Conservation (phyloP, 106 monocot species). For the Cymbidium sinense region DNA sequence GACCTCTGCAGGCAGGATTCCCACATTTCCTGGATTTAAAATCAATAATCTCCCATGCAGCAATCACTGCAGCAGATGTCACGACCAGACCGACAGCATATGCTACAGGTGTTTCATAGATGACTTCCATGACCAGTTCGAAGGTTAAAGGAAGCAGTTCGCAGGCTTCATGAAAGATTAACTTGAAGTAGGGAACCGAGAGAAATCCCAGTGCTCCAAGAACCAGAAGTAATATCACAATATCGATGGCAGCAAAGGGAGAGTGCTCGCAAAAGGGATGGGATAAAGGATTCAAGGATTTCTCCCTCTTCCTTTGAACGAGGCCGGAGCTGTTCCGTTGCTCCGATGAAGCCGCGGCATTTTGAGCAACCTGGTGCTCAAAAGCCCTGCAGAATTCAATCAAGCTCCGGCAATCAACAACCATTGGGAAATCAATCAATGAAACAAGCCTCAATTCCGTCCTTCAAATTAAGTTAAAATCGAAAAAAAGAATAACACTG, state of each 20-base stretch:
- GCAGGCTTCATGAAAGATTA: constrained; percentile 31
- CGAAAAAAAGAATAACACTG: neutral
- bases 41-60: constrained; percentile 45
- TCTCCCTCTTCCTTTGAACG: constrained; percentile 13
- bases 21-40: constrained; percentile 71
- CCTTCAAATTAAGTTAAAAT: neutral
- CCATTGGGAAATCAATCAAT: constrained; percentile 30
- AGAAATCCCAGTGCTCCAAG: constrained; percentile 50
- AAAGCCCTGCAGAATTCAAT: constrained; percentile 92
- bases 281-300: constrained; percentile 48
- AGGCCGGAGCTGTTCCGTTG: neutral
- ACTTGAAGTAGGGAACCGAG: constrained; percentile 48
- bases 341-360: constrained; percentile 2
- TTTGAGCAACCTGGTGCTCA: constrained; percentile 42
- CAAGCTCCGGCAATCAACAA: constrained; percentile 78
- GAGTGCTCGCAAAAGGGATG: constrained; percentile 85
- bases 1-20: constrained; percentile 71
- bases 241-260: constrained; percentile 68
- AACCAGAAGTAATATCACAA: constrained; percentile 47
- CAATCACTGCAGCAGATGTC: constrained; percentile 14
- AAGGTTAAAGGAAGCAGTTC: constrained; percentile 24
- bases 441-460: neutral
- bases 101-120: constrained; percentile 40
- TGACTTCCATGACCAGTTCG: constrained; percentile 29
- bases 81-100: constrained; percentile 39